Evolutionary conservation across 2,329 filamentous ascomycete species (phyloP).

Genomic region (Trichophyton simii): DNA sequence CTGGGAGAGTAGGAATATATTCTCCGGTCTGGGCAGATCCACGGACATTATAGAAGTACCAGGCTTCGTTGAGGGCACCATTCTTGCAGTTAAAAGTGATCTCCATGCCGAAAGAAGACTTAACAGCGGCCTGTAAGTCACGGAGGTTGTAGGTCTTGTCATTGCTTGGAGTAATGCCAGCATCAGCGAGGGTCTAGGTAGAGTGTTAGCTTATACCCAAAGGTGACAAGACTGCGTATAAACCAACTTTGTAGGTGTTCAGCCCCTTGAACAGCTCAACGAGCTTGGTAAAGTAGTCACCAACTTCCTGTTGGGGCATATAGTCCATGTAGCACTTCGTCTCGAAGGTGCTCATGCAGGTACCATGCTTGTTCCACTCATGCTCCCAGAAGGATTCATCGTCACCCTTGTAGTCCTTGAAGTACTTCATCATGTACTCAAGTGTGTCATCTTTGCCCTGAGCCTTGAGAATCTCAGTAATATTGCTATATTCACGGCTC

Average conservation of each 20-base stretch:
- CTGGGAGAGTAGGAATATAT: constrained; percentile 45
- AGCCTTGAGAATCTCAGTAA: constrained; percentile 41
- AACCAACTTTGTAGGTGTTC: constrained; percentile 40
- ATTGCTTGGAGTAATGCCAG: constrained; percentile 42
- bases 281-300: constrained; percentile 44
- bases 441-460: constrained; percentile 41
- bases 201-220: background rate
- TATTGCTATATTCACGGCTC: constrained; percentile 44
- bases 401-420: constrained; percentile 44
- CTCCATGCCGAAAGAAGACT: constrained; percentile 36
- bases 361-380: constrained; percentile 61
- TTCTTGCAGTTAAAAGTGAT: constrained; percentile 39
- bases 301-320: constrained; percentile 44
- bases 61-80: constrained; percentile 41
- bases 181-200: constrained; percentile 30
- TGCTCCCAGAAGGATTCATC: constrained; percentile 54
- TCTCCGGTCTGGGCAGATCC: constrained; percentile 48
- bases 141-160: constrained; percentile 40
- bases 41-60: constrained; percentile 42
- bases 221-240: background rate
- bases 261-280: constrained; percentile 45
- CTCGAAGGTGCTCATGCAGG: constrained; percentile 57
- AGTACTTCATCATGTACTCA: constrained; percentile 48
- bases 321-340: constrained; percentile 51
- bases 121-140: constrained; percentile 40